A percentile compares a stretch with the other conserved stretches of the same genome.
phyloP scores from a whole-genome alignment of 371 early-diverging fungal genomes.

The Lichtheimia hyalospora region DNA sequence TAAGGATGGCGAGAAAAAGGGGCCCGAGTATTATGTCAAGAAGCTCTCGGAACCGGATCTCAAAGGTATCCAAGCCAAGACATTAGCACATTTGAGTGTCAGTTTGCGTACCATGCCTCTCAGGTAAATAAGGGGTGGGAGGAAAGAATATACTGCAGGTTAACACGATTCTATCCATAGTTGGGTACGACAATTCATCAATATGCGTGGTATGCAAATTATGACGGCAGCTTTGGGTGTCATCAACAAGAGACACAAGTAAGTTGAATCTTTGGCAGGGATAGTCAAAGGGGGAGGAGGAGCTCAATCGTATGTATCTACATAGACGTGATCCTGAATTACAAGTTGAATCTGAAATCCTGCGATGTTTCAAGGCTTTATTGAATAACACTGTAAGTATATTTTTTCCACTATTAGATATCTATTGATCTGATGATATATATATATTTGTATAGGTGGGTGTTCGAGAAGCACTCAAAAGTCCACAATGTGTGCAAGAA shows the following conservation, averaged over 20 bases:
- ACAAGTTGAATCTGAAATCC: constrained; percentile 73
- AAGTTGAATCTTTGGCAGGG: constrained; percentile 7
- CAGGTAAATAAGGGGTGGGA: constrained; percentile 49
- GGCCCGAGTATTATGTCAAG: constrained; percentile 64
- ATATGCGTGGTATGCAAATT: constrained; percentile 66
- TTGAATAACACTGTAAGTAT: constrained; percentile 65
- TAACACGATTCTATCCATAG: constrained; percentile 16
- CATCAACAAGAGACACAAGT: constrained; percentile 52
- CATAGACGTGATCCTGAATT: constrained; percentile 63
- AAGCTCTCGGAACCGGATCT: constrained; percentile 55
- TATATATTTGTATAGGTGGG: constrained; percentile 57
- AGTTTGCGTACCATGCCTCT: constrained; percentile 75
- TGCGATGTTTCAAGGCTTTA: constrained; percentile 78
- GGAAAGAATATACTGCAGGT: no score
- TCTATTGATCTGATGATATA: background rate
- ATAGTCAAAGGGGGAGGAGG: no score
- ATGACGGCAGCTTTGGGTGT: constrained; percentile 61
- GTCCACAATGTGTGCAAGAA: constrained; percentile 69
- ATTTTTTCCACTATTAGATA: background rate
- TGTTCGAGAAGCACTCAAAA: constrained; percentile 72
- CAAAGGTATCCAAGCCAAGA: constrained; percentile 54
- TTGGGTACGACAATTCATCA: constrained; percentile 70
- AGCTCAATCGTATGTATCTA: no score
- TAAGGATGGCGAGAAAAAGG: constrained; percentile 45
- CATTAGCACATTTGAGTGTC: constrained; percentile 60